A percentile compares a stretch with the other conserved stretches of the same genome.
phyloP scores from a whole-genome alignment of 1,284 basidiomycete genomes.

The Entoloma clypeatum region DNA sequence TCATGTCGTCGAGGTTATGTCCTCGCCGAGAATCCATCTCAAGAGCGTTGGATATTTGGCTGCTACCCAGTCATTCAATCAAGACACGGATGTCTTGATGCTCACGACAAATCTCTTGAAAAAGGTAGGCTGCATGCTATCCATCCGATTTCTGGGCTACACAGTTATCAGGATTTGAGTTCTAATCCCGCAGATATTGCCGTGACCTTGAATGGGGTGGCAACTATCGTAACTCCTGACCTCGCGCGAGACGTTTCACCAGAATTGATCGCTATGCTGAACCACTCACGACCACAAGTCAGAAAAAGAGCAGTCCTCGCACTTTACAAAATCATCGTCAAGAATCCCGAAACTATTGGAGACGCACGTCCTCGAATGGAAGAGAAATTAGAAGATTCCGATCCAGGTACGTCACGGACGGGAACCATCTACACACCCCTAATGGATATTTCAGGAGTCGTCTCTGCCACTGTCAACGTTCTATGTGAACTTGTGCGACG shows the following conservation, averaged over 20 bases:
- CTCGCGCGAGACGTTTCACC: constrained; percentile 85
- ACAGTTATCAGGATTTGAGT: constrained; percentile 68
- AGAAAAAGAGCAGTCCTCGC: constrained; percentile 87
- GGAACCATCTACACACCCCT: constrained; percentile 3
- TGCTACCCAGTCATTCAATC: constrained; percentile 87
- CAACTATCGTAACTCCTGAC: constrained; percentile 86
- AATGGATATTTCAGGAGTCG: constrained; percentile 59
- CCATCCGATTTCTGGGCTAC: constrained; percentile 13
- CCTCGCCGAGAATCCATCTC: constrained; percentile 84
- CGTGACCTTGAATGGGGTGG: constrained; percentile 82
- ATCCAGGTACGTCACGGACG: constrained; percentile 54
- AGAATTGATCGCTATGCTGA: constrained; percentile 86
- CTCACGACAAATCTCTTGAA: constrained; percentile 97
- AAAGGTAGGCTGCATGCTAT: constrained; percentile 62
- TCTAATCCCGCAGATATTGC: constrained; percentile 76
- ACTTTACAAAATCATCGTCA: constrained; percentile 73
- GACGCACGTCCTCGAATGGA: constrained; percentile 70
- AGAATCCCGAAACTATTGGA: constrained; percentile 73
- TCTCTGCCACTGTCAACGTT: constrained; percentile 91
- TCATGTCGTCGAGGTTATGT: constrained; percentile 98
- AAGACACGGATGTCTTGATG: constrained; percentile 96
- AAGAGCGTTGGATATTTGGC: constrained; percentile 97
- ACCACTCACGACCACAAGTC: constrained; percentile 85
- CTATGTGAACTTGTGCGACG: constrained; percentile 88
- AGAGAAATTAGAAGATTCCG: constrained; percentile 85